A percentile compares a stretch with the other conserved stretches of the same genome.
These are phyloP conservation scores for Apiotrichum brassicae DNA, from an alignment of 1,284 basidiomycete genomes.

Conservation along the genomic window DNA sequence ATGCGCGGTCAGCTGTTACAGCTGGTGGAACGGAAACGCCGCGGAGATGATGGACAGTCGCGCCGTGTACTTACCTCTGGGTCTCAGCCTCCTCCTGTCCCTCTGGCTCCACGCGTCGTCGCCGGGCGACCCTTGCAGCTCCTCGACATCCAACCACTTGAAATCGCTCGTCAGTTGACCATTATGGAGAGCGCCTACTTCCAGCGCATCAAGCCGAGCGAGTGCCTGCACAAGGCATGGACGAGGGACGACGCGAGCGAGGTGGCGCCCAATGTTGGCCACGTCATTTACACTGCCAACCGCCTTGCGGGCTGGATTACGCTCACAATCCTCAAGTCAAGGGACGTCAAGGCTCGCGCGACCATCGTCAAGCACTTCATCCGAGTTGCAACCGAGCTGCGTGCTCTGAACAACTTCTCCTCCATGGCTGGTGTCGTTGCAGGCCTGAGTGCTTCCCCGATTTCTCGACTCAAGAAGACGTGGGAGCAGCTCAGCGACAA, in stretches of 20 bases:
- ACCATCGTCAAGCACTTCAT: constrained; percentile 82
- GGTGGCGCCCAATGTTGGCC: constrained; percentile 53
- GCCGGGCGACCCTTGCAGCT: constrained; percentile 27
- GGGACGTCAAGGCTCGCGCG: constrained; percentile 78
- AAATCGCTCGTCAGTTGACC: constrained; percentile 89
- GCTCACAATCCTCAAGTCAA: constrained; percentile 68
- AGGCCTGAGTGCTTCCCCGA: constrained; percentile 86
- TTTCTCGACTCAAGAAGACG: constrained; percentile 83
- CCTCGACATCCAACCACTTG: constrained; percentile 61
- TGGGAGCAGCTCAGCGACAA: constrained; percentile 56
- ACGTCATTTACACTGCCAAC: constrained; percentile 85
- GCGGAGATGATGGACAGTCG: constrained; percentile 51
- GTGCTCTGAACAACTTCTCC: constrained; percentile 89
- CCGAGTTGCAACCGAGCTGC: constrained; percentile 77
- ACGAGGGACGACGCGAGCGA: constrained; percentile 18
- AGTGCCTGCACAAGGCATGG: constrained; percentile 64
- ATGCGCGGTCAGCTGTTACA: constrained; percentile 67
- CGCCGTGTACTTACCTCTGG: constrained; percentile 1
- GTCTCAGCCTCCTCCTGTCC: constrained; percentile 1
- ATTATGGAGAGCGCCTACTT: constrained; percentile 83
- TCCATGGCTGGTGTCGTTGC: constrained; percentile 94
- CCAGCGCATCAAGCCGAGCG: constrained; percentile 80
- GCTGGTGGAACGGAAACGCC: constrained; percentile 60
- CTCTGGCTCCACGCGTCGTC: constrained; percentile 2
- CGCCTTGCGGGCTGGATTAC: constrained; percentile 79